Base-by-base conservation (phyloP, 352 stramenopile species). In the Phytophthora aleatoria region DNA sequence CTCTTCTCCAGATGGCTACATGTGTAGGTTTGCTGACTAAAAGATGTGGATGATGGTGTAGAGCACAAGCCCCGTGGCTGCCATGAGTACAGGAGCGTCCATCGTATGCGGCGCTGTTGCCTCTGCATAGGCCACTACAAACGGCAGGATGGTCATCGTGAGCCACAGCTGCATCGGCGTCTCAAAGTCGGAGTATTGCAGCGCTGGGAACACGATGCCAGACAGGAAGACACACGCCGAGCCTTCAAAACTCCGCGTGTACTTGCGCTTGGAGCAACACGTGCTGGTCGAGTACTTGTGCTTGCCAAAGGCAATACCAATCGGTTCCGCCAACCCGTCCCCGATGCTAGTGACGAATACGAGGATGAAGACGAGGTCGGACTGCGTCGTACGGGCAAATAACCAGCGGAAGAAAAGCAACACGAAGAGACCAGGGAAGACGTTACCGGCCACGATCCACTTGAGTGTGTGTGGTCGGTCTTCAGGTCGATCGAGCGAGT, bases 381-480 rank as follows among this genome's bases (percentile, higher is more conserved):
- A 71, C 68, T 95, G 87, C 57, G 83, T 90, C 62, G 84, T 94
- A 31, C 81, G 71, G 3, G 70, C 77, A 54, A 92, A 93, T 13
- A 95, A 69, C 85, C 85, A 95, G 41, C 84, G 83, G 76, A 95
- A 95, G 67, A 95, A 94, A 31, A 95, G 77, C 65, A 95, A 53
- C 48, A 92, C 82, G 49, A 95, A 92, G 24, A 95, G 78, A 3
- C 82, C 74, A n/a, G 85, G 82, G 53, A 90, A 89, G 39, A 91
- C 68, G 62, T 95, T 95, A 16, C 87, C 87, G 3, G 82, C 83
- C 26, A 95, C 81, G 66, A 92, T 92, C 83, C 83, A 92, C 53
- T 89, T 83, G 38, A 92, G 74, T 20, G 83, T 92, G 35, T 92
- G 73, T 33, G 87, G 87, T 48, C 87, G 79, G 54, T 95, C 87